These are phyloP conservation scores for Alternaria incomplexa DNA, from an alignment of 2,329 filamentous ascomycete species.

Conservation along the genomic window DNA sequence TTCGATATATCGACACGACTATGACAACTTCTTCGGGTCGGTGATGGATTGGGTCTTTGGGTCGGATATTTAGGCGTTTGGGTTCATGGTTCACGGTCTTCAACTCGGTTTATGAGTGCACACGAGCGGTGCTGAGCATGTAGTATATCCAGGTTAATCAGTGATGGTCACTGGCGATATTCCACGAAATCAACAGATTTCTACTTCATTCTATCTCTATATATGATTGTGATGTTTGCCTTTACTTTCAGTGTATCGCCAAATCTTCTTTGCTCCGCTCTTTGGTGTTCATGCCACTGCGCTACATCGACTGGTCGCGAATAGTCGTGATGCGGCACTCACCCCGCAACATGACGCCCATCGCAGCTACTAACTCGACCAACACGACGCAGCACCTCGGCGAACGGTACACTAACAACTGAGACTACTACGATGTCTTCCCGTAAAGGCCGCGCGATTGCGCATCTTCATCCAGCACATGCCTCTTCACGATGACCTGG, in stretches of 20 bases:
- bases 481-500: conserved; percentile 41
- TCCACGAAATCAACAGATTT: conserved; percentile 41
- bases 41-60: conserved; percentile 29
- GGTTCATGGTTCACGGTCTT: conserved; percentile 47
- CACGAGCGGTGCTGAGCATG: conserved; percentile 45
- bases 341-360: not conserved
- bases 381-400: not conserved
- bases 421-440: not conserved
- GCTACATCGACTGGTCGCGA: not conserved
- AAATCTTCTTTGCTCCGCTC: not conserved
- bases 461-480: not conserved
- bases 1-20: conserved; percentile 28
- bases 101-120: conserved; percentile 46
- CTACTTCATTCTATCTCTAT: conserved; percentile 20
- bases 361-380: not conserved
- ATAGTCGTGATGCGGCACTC: not conserved
- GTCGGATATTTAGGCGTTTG: conserved; percentile 45
- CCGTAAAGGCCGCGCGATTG: not conserved
- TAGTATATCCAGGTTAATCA: conserved; percentile 49
- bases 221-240: conserved; percentile 4
- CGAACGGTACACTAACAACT: not conserved
- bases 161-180: conserved; percentile 45
- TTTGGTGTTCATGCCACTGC: not conserved
- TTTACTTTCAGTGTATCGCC: not conserved
- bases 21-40: conserved; percentile 33